A percentile compares a stretch with the other conserved stretches of the same genome.
Conservation (phyloP, 2,329 filamentous ascomycete genomes). For the Thelonectria olida region DNA sequence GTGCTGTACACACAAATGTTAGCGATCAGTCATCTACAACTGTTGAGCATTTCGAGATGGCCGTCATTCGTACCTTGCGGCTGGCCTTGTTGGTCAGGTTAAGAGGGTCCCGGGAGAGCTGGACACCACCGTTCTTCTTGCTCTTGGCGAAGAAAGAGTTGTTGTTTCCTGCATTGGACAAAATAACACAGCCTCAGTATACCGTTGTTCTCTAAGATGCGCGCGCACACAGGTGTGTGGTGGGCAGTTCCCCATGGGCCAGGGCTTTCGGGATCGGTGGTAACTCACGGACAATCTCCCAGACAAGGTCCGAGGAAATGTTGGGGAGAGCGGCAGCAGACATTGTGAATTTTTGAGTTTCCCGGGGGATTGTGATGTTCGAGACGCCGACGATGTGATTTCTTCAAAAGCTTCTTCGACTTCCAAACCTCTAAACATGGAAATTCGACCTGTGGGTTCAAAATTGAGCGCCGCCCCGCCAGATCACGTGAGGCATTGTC, state of each 20-base stretch:
- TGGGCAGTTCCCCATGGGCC: background rate
- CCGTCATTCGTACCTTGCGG: slow-evolving; percentile 74
- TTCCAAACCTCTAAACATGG: slow-evolving; percentile 16
- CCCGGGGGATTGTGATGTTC: slow-evolving; percentile 37
- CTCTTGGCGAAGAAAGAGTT: slow-evolving; percentile 95
- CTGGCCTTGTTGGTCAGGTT: slow-evolving; percentile 93
- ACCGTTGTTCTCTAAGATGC: slow-evolving; percentile 24
- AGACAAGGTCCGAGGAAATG: slow-evolving; percentile 91
- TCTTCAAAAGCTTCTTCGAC: slow-evolving; percentile 37
- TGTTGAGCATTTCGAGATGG: background rate
- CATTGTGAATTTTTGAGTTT: slow-evolving; percentile 58
- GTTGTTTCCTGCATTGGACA: slow-evolving; percentile 71
- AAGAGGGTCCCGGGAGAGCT: slow-evolving; percentile 93
- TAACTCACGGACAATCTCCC: slow-evolving; percentile 95
- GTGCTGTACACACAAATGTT: slow-evolving; percentile 68
- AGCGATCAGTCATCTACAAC: slow-evolving; percentile 35
- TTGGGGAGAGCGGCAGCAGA: slow-evolving; percentile 68
- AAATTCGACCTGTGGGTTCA: slow-evolving; percentile 52
- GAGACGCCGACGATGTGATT: slow-evolving; percentile 45
- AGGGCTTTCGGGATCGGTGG: slow-evolving; percentile 3
- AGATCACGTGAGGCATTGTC: slow-evolving; percentile 7
- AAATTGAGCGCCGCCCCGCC: slow-evolving; percentile 32
- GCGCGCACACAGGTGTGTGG: slow-evolving; percentile 13
- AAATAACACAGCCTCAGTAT: slow-evolving; percentile 31
- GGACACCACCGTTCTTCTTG: slow-evolving; percentile 78